Percentiles rank a stretch among this genome's conserved stretches.
These are phyloP conservation scores for Scutellaria barbata DNA, from an alignment of 257 asterid genomes.

Conservation along the genomic window DNA sequence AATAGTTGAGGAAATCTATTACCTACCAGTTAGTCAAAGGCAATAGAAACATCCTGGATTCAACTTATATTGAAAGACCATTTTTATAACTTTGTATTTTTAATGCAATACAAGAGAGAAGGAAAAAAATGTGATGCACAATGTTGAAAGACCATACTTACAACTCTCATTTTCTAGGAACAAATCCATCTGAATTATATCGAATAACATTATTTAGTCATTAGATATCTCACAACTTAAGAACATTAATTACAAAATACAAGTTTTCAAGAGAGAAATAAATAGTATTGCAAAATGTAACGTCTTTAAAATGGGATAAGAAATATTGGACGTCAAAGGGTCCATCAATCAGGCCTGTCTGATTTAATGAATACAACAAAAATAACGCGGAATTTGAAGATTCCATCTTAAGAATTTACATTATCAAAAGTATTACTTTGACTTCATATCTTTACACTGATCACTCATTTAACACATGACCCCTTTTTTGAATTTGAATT, in stretches of 20 bases:
- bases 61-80: not conserved
- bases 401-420: constrained; percentile 19
- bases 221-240: too few relatives aligned
- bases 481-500: constrained; percentile 29
- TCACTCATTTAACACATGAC: constrained; percentile 11
- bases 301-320: not conserved
- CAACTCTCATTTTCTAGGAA: constrained; percentile 15
- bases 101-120: too few relatives aligned
- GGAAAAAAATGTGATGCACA: too few relatives aligned
- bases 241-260: too few relatives aligned
- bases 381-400: constrained; percentile 40
- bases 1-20: not conserved
- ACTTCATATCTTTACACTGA: not conserved
- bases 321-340: not conserved
- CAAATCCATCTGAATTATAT: constrained; percentile 5
- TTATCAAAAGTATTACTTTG: constrained; percentile 18
- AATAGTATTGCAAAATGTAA: too few relatives aligned
- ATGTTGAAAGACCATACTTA: too few relatives aligned
- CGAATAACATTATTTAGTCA: too few relatives aligned
- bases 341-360: constrained; percentile 13
- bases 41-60: not conserved
- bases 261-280: too few relatives aligned
- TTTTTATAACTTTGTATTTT: not conserved
- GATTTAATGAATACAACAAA: not conserved
- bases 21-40: not conserved